Conservation (phyloP, 768 basidiomycete genomes). For the Lanmaoa pseudosensibilis region DNA sequence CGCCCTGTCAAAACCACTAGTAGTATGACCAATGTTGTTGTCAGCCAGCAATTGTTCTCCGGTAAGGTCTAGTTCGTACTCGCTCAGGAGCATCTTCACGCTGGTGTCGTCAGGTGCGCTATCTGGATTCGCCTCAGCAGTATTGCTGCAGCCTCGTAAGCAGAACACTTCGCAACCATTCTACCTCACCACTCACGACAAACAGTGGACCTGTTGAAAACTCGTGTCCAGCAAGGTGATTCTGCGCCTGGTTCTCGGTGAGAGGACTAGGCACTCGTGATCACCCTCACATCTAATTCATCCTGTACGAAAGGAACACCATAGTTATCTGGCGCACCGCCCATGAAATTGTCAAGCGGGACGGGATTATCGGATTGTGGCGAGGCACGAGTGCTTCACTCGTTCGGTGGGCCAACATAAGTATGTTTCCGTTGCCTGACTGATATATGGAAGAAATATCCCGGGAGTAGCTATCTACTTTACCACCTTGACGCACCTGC, state of each 20-base stretch:
- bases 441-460: slow-evolving; percentile 61
- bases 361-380: slow-evolving; percentile 80
- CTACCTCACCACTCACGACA: not conserved
- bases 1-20: no score
- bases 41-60: slow-evolving; percentile 32
- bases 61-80: slow-evolving; percentile 12
- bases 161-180: not conserved
- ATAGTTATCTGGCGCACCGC: slow-evolving; percentile 50
- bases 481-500: slow-evolving; percentile 79
- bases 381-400: slow-evolving; percentile 84
- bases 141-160: slow-evolving; percentile 77
- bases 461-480: slow-evolving; percentile 94
- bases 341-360: slow-evolving; percentile 55
- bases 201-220: slow-evolving; percentile 87
- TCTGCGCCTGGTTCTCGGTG: slow-evolving; percentile 41
- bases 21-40: slow-evolving; percentile 28
- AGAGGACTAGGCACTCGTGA: slow-evolving; percentile 10
- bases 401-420: slow-evolving; percentile 48
- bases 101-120: slow-evolving; percentile 53
- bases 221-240: slow-evolving; percentile 85
- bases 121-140: slow-evolving; percentile 74
- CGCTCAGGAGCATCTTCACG: not conserved
- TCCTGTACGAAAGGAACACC: slow-evolving; percentile 29
- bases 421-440: not conserved
- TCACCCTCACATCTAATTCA: not conserved